Conservation (phyloP, 169 alveolate species). For the Hepatocystis sp. region DNA sequence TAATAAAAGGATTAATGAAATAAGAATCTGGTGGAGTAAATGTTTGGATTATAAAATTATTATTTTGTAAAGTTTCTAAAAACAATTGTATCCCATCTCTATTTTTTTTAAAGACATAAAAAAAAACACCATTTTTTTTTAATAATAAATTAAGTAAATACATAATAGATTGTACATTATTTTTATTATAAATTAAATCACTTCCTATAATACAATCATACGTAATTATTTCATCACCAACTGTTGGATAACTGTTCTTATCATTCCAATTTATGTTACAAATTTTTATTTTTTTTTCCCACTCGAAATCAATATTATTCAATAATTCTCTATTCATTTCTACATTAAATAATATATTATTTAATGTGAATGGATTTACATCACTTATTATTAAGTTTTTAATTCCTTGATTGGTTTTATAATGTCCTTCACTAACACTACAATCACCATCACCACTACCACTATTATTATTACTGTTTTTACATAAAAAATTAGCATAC, state of each 20-base stretch:
- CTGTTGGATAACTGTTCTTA: slow-evolving; percentile 52
- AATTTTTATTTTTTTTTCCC: slow-evolving; percentile 54
- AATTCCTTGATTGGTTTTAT: too few species aligned
- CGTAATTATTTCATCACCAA: slow-evolving; percentile 6
- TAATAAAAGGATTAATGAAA: slow-evolving; percentile 31
- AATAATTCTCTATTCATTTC: slow-evolving; percentile 50
- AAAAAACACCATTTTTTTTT: slow-evolving; percentile 76
- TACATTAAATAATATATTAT: slow-evolving; percentile 78
- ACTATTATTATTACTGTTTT: not conserved
- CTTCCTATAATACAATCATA: slow-evolving; percentile 82
- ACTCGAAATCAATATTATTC: not conserved
- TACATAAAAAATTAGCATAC: slow-evolving; percentile 12
- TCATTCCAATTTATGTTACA: slow-evolving; percentile 75
- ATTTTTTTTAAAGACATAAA: slow-evolving; percentile 78
- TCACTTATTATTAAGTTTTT: slow-evolving; percentile 78
- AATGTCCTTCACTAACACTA: too few species aligned
- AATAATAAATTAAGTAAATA: slow-evolving; percentile 51
- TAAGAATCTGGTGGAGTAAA: slow-evolving; percentile 27
- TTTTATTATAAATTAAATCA: slow-evolving; percentile 80
- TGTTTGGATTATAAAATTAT: slow-evolving; percentile 14
- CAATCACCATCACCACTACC: too few species aligned
- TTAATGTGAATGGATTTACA: slow-evolving; percentile 71
- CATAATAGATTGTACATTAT: slow-evolving; percentile 76
- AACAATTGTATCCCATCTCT: slow-evolving; percentile 79
- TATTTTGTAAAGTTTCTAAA: slow-evolving; percentile 65